Evolutionary conservation across 208 protist species (phyloP).

Genomic region (Acanthamoeba royreba): DNA sequence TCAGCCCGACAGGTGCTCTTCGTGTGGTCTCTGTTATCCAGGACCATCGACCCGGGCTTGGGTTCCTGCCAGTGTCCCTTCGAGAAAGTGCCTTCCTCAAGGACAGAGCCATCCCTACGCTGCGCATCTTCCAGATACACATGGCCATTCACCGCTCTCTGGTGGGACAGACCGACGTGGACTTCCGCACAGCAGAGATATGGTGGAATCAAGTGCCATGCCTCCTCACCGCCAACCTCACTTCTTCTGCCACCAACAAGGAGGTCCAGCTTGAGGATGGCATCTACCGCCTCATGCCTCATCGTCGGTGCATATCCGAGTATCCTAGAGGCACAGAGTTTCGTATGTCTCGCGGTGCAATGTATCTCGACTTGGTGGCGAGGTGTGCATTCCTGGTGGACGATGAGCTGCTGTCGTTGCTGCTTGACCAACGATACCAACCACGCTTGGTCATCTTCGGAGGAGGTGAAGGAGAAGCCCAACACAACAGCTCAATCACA

Average conservation of each 20-base stretch:
- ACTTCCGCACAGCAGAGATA: neutral
- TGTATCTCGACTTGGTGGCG: neutral
- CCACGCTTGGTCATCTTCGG: neutral
- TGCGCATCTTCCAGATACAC: neutral
- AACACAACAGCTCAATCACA: neutral
- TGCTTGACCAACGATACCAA: too few relatives aligned
- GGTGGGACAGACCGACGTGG: too few relatives aligned
- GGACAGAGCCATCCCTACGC: neutral
- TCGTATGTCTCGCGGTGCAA: neutral
- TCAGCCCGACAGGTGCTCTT: neutral
- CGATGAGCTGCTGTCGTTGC: neutral
- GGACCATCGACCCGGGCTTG: neutral
- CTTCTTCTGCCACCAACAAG: neutral
- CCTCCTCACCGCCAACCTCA: neutral
- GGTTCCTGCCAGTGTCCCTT: neutral
- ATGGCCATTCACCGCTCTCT: neutral
- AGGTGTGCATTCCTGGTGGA: neutral
- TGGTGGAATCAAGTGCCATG: neutral
- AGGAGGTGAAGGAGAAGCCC: neutral
- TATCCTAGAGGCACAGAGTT: neutral
- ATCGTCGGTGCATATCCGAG: neutral
- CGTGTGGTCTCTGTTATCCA: neutral
- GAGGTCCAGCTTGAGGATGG: neutral
- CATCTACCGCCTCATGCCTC: neutral
- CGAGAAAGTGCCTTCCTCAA: neutral